Conservation (phyloP, 2,329 filamentous ascomycete species). For the Pseudogymnoascus sp. region DNA sequence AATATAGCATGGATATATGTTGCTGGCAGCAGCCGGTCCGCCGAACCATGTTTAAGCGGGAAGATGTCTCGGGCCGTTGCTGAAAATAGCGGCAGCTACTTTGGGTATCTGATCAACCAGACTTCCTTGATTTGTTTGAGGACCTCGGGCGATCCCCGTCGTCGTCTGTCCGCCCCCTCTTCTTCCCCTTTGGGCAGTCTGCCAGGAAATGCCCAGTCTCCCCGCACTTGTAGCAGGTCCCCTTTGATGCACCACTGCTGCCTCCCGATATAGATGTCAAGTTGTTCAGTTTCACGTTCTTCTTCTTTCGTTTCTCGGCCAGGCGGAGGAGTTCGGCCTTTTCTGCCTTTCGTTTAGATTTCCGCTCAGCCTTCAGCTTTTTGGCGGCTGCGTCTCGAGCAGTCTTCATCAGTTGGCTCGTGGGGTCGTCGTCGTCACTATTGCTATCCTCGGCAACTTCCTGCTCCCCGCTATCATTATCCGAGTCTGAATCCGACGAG, state of each 20-base stretch:
- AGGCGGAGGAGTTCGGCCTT: slow-evolving; percentile 42
- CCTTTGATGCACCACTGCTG: slow-evolving; percentile 28
- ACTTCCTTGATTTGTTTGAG: slow-evolving; percentile 4
- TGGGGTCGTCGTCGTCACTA: slow-evolving; percentile 32
- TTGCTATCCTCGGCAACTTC: slow-evolving; percentile 26
- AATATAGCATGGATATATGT: slow-evolving; percentile 5
- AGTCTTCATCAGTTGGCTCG: slow-evolving; percentile 37
- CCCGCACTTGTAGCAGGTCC: slow-evolving; percentile 52
- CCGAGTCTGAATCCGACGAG: slow-evolving; percentile 31
- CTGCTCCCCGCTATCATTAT: slow-evolving; percentile 24
- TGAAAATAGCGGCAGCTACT: not conserved
- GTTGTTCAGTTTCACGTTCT: slow-evolving; percentile 58
- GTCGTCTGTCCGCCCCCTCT: slow-evolving; percentile 11
- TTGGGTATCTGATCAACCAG: slow-evolving; percentile 2
- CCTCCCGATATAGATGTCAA: slow-evolving; percentile 54
- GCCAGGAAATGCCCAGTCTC: slow-evolving; percentile 51
- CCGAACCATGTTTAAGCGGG: not conserved
- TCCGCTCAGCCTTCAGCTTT: slow-evolving; percentile 35
- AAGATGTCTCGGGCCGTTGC: not conserved
- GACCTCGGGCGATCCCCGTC: slow-evolving; percentile 5
- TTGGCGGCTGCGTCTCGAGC: slow-evolving; percentile 37
- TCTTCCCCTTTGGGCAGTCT: slow-evolving; percentile 42
- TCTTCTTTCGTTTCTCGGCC: slow-evolving; percentile 53
- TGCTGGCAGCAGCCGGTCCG: not conserved
- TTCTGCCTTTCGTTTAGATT: slow-evolving; percentile 41